A percentile compares a stretch with the other conserved stretches of the same genome.
phyloP scores from a whole-genome alignment of 2,329 filamentous ascomycete species.

The Sporothrix humicola region DNA sequence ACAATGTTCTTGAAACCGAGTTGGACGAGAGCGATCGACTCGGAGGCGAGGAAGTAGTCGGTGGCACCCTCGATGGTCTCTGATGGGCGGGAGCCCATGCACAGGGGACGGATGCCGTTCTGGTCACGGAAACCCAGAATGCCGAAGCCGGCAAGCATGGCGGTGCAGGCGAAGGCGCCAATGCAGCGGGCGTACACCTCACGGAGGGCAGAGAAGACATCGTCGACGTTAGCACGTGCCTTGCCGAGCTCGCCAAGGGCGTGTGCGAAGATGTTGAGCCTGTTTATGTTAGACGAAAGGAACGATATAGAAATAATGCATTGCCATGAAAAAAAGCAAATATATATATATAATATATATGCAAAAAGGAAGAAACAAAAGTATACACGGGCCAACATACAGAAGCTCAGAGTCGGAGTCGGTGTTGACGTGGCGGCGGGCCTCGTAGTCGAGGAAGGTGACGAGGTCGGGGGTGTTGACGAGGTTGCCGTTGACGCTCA shows the following conservation, averaged over 20 bases:
- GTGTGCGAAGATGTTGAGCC: slow-evolving; percentile 86
- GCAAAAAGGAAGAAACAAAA: neutral
- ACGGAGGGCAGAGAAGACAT: slow-evolving; percentile 75
- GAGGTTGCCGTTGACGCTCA: slow-evolving; percentile 87
- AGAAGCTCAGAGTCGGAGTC: slow-evolving; percentile 88
- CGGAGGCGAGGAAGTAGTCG: slow-evolving; percentile 91
- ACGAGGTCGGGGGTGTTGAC: slow-evolving; percentile 75
- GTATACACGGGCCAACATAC: slow-evolving; percentile 35
- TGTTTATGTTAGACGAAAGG: slow-evolving; percentile 43
- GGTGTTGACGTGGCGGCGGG: slow-evolving; percentile 86
- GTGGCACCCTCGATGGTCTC: slow-evolving; percentile 64
- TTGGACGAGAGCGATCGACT: slow-evolving; percentile 82
- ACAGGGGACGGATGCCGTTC: slow-evolving; percentile 82
- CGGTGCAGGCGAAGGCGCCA: slow-evolving; percentile 82
- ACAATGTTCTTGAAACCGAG: slow-evolving; percentile 77
- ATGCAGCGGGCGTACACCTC: slow-evolving; percentile 76
- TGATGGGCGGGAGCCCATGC: slow-evolving; percentile 75
- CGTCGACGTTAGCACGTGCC: slow-evolving; percentile 79
- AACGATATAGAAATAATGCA: no score
- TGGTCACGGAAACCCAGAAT: slow-evolving; percentile 78
- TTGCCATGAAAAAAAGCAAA: neutral
- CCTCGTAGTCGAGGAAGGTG: slow-evolving; percentile 74
- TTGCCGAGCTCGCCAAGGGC: slow-evolving; percentile 85
- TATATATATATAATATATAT: no score
- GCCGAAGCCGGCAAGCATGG: slow-evolving; percentile 83